Evolutionary conservation across 345 rosid genomes (phyloP), one percentile per base, ranked within the genome.

Genomic region (Abelmoschus esculentus): DNA sequence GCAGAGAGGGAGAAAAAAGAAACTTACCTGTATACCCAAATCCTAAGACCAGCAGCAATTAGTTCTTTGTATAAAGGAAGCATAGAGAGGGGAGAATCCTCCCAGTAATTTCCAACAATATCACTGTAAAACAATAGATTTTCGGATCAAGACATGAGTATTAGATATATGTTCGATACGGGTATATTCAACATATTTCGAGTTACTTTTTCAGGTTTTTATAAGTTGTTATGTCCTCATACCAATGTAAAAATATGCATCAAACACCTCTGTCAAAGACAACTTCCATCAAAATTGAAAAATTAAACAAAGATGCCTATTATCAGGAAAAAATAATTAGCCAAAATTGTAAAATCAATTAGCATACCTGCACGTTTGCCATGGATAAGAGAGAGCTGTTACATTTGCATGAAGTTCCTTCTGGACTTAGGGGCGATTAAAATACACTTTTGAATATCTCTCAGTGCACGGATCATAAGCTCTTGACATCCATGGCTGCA

Each of bases 381-480:
- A 95, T 54, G 84, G 81, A 75, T 95, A 91, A 31, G 83, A 71
- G 59, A 95, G 76, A 59, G 86, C 72, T 0, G 98, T 95, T 70
- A 82, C 79, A 81, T 95, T 95, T 57, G 97, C 99, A 78, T 95
- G 99, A 75, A 95, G 77, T 55, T 97, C 99, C 75, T 80, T 85
- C 86, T 95, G 99, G 71, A 91, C 99, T 77, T 92, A 90, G 0
- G 85, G 98, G 55, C 12, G 83, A 80, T 95, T 95, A 81, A 95
- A 92, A 74, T 95, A 91, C 83, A 77, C 62, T 59, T 66, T 65
- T 0, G 99, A 85, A 80, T 91, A 82, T 76, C 97, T 88, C 74
- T 87, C 97, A 1, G 93, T 90, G 83, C 98, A 95, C 18, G 99
- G 99, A 84, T 95, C 99, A 71, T 89, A 91, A 63, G 97, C 93